Base-by-base conservation (phyloP, 1,284 basidiomycete genomes). In the Apiotrichum domesticum region DNA sequence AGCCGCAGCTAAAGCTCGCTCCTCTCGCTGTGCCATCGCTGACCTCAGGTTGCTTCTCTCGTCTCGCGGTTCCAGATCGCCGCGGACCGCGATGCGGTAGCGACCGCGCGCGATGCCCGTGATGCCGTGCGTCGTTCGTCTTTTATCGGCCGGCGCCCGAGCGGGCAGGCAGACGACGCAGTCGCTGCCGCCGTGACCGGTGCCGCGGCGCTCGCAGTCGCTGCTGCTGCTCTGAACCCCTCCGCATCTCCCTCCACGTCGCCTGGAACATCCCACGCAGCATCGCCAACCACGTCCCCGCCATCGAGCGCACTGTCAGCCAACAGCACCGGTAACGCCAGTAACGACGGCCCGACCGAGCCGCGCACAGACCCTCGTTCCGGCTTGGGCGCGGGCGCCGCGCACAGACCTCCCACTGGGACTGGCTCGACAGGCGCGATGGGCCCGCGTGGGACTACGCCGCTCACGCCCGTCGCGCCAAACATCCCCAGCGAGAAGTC, bases 21-120 rank as follows among this genome's bases (percentile, higher is more conserved):
- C 21, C 21, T 21, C 21, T 21, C 21, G 21, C 21, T 21, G 21
- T 21, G 21, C 21, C 21, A 21, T 21, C 21, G 21, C 56, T 54
- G n/a, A 58, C 56, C 21, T 11, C 58, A 63, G 62, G 62, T 63
- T 42, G 62, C 62, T 6, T 57, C 58, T 4, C 62, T 63, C 54
- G 62, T 63, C 10, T 60, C 58, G 37, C 62, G 62, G 11, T 63
- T 63, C 54, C 62, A 63, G 52, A 59, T 46, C 42, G 62, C 62
- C n/a, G 62, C 58, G 14, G 54, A 60, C 46, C 56, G 62, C 51
- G 58, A 63, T 14, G 57, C 57, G 6, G 42, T 41, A 4, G 41
- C 53, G 6, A 47, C 56, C 3, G 54, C 56, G 37, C 60, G 60
- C 6, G 57, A 58, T 14, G 33, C 46, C 14, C 21, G 21, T 21